phyloP scores from a whole-genome alignment of 2,329 filamentous ascomycete species.

The Colletotrichum sp. region DNA sequence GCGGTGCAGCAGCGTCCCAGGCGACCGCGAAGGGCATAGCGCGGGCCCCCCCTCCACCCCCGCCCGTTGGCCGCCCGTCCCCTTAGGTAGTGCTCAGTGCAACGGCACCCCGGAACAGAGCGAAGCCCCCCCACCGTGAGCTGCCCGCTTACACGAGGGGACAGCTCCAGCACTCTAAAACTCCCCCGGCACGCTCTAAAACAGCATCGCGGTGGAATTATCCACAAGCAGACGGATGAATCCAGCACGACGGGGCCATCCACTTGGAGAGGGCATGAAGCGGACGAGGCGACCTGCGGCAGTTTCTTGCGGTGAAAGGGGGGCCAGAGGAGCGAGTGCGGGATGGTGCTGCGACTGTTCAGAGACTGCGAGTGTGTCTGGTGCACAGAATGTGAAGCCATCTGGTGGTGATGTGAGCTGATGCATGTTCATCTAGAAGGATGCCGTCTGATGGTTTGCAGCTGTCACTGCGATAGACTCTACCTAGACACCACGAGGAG shows the following conservation, averaged over 20 bases:
- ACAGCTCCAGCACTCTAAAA: constrained; percentile 6
- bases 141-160: background rate
- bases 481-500: background rate
- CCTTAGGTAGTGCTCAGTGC: background rate
- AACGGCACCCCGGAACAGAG: too few species aligned
- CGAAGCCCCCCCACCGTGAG: background rate
- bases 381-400: background rate
- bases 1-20: background rate
- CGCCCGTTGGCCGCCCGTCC: background rate
- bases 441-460: background rate
- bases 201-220: background rate
- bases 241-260: background rate
- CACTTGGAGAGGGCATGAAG: background rate
- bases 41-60: background rate
- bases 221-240: background rate
- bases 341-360: background rate
- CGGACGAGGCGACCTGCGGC: background rate
- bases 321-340: background rate
- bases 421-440: background rate
- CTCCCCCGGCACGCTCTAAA: background rate
- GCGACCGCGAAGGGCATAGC: background rate
- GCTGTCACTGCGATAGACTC: background rate
- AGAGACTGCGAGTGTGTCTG: background rate
- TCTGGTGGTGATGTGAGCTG: background rate
- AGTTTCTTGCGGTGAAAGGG: background rate